Evolutionary conservation across 2,329 filamentous ascomycete species (phyloP).

Genomic region (Colletotrichum acutatum): DNA sequence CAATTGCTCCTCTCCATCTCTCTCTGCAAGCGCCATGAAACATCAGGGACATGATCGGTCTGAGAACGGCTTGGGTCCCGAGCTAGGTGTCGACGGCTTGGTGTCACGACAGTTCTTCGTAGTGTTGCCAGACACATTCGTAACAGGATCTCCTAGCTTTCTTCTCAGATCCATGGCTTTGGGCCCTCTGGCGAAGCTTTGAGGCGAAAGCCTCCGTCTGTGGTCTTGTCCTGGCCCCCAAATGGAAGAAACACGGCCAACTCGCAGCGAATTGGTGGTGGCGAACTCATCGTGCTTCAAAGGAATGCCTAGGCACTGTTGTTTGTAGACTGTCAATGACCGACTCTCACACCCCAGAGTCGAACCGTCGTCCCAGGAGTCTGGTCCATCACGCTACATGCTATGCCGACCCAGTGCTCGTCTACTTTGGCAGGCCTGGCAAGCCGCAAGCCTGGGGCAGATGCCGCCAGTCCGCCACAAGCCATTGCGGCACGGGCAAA

Average conservation of each 20-base stretch:
- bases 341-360: not conserved
- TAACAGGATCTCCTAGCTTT: not conserved
- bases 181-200: conserved; percentile 20
- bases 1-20: not conserved
- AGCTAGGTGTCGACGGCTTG: conserved; percentile 6
- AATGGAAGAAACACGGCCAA: not conserved
- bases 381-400: conserved; percentile 30
- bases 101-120: not conserved
- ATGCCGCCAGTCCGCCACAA: conserved; percentile 31
- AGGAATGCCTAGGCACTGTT: not conserved
- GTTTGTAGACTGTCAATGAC: not conserved
- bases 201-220: conserved; percentile 19
- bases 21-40: conserved; percentile 2
- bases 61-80: not conserved
- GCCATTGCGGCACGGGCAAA: conserved; percentile 31
- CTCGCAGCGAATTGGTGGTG: not conserved
- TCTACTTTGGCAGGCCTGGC: conserved; percentile 4
- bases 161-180: not conserved
- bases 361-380: conserved; percentile 27
- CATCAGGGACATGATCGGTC: not conserved
- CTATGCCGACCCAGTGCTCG: conserved; percentile 5
- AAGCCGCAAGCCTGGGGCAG: not conserved
- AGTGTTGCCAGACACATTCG: not conserved
- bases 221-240: not conserved
- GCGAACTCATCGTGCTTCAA: not conserved